phyloP scores from a whole-genome alignment of 768 basidiomycete genomes.

The Tephrocybe sp. region DNA sequence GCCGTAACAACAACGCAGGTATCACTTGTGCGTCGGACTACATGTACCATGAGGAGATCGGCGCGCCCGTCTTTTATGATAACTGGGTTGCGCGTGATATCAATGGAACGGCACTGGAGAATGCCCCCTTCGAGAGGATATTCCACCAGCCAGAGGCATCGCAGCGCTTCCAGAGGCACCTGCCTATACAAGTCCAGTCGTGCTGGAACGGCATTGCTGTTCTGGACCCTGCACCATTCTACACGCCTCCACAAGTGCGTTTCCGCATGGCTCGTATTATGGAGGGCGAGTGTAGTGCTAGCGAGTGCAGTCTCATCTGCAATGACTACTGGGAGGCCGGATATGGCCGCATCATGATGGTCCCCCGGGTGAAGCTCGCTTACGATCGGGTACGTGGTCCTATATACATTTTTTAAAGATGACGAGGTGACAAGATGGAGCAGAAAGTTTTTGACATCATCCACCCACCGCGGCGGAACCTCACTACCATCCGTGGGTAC shows the following conservation, averaged over 20 bases:
- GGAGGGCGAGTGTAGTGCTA: slow-evolving; percentile 92
- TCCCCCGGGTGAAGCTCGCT: slow-evolving; percentile 93
- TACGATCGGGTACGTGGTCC: slow-evolving; percentile 76
- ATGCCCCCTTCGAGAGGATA: slow-evolving; percentile 92
- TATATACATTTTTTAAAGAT: neutral
- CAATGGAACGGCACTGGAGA: slow-evolving; percentile 97
- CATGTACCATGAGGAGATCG: slow-evolving; percentile 98
- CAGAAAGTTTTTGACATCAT: slow-evolving; percentile 95
- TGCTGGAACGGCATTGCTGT: slow-evolving; percentile 99
- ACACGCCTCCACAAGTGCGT: slow-evolving; percentile 83
- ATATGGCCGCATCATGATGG: slow-evolving; percentile 97
- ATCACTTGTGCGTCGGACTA: slow-evolving; percentile 99
- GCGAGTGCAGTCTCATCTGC: slow-evolving; percentile 95
- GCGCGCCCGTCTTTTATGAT: slow-evolving; percentile 93
- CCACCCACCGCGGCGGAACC: slow-evolving; percentile 85
- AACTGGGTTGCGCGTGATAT: slow-evolving; percentile 99
- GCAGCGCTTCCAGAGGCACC: slow-evolving; percentile 84
- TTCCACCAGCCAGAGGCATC: slow-evolving; percentile 83
- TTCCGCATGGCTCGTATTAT: slow-evolving; percentile 94
- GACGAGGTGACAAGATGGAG: neutral
- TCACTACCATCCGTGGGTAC: slow-evolving; percentile 95
- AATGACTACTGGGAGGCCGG: slow-evolving; percentile 98
- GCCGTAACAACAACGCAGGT: slow-evolving; percentile 89
- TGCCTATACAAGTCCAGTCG: slow-evolving; percentile 94
- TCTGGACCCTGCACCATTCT: slow-evolving; percentile 94